phyloP scores from a whole-genome alignment of 2,329 filamentous ascomycete genomes.

The Fusarium napiforme region DNA sequence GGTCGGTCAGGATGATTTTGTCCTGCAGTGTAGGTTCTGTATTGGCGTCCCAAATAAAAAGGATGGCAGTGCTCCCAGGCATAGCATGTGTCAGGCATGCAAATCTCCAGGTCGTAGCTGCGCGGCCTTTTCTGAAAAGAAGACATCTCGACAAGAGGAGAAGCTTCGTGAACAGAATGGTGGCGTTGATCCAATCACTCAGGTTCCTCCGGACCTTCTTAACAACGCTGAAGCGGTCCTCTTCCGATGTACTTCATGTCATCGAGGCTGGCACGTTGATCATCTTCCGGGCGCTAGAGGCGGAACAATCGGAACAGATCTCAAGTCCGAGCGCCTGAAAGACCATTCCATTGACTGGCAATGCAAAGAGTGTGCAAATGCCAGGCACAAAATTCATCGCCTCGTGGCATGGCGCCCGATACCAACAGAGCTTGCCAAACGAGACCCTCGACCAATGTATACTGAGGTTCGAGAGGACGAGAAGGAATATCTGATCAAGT shows the following conservation, averaged over 20 bases:
- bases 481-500: slow-evolving; percentile 95
- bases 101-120: slow-evolving; percentile 74
- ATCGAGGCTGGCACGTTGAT: slow-evolving; percentile 82
- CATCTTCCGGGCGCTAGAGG: slow-evolving; percentile 72
- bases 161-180: slow-evolving; percentile 81
- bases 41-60: slow-evolving; percentile 75
- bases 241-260: slow-evolving; percentile 84
- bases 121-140: slow-evolving; percentile 75
- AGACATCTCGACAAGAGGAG: slow-evolving; percentile 84
- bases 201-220: slow-evolving; percentile 70
- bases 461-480: slow-evolving; percentile 69
- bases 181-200: slow-evolving; percentile 79
- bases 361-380: slow-evolving; percentile 80
- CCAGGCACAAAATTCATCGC: slow-evolving; percentile 74
- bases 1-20: slow-evolving; percentile 77
- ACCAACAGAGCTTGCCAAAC: slow-evolving; percentile 34
- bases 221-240: slow-evolving; percentile 82
- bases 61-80: slow-evolving; percentile 74
- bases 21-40: slow-evolving; percentile 91
- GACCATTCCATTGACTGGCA: slow-evolving; percentile 82
- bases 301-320: slow-evolving; percentile 48
- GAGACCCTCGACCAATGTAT: slow-evolving; percentile 25
- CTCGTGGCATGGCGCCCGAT: slow-evolving; percentile 89
- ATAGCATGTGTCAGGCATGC: slow-evolving; percentile 79
- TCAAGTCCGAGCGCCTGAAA: slow-evolving; percentile 65